phyloP scores from a whole-genome alignment of 2,329 filamentous ascomycete species.

The Chaetomiaceae sp. region DNA sequence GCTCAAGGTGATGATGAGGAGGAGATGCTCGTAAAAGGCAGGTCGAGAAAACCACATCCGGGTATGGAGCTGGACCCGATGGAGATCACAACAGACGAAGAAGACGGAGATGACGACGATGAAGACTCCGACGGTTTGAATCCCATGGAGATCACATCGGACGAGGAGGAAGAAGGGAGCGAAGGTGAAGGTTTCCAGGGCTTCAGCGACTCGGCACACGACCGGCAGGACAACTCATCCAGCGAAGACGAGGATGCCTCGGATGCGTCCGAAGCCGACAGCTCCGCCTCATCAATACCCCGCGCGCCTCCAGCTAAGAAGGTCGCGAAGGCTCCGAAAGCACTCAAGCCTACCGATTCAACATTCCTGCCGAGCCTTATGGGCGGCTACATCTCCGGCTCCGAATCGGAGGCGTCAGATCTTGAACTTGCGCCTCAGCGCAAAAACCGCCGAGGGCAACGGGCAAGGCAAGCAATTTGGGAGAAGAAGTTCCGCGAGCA shows the following conservation, averaged over 20 bases:
- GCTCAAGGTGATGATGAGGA: constrained; percentile 8
- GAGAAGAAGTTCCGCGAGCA: constrained; percentile 71
- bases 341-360: constrained; percentile 34
- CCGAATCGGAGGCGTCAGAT: constrained; percentile 58
- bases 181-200: constrained; percentile 30
- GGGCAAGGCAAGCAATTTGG: constrained; percentile 70
- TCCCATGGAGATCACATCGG: constrained; percentile 20
- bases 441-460: constrained; percentile 72
- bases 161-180: constrained; percentile 29
- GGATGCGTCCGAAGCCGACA: constrained; percentile 13
- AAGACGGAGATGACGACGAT: constrained; percentile 16
- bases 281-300: constrained; percentile 11
- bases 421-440: constrained; percentile 55
- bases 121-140: constrained; percentile 22
- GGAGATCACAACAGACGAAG: constrained; percentile 22
- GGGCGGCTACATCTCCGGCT: constrained; percentile 73
- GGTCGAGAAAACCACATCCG: constrained; percentile 24
- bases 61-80: constrained; percentile 29
- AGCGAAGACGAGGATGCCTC: constrained; percentile 19
- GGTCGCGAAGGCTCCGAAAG: constrained; percentile 16
- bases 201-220: constrained; percentile 25
- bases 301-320: constrained; percentile 16
- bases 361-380: constrained; percentile 71
- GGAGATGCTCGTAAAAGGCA: constrained; percentile 10
- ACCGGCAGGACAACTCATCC: constrained; percentile 28